A percentile compares a stretch with the other conserved stretches of the same genome.
These are phyloP conservation scores for Chlamydomonas sphaeroides DNA, from an alignment of 139 green algal species.

Conservation along the genomic window DNA sequence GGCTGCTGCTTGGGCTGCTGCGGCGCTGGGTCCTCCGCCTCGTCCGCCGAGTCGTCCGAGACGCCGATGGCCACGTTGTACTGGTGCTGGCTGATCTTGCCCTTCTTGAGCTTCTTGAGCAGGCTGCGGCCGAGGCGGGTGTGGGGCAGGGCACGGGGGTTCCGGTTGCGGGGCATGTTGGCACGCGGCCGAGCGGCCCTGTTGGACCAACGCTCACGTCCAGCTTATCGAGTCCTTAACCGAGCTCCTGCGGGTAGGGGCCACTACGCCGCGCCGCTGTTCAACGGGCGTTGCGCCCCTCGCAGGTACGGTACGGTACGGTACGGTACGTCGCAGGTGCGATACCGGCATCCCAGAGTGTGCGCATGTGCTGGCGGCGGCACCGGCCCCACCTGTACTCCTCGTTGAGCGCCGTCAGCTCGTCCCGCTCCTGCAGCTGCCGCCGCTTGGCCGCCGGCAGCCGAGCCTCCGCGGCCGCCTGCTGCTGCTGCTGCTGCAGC, in stretches of 20 bases:
- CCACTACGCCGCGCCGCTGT: no score
- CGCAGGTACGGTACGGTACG: no score
- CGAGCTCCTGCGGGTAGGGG: no score
- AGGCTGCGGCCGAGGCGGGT: slow-evolving; percentile 65
- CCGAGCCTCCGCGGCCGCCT: background rate
- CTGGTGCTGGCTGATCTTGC: slow-evolving; percentile 61
- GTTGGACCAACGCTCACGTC: no score
- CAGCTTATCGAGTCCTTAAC: no score
- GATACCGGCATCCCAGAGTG: no score
- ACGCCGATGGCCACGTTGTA: slow-evolving; percentile 65
- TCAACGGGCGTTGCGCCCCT: no score
- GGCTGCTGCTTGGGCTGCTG: background rate
- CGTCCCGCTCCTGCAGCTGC: slow-evolving; percentile 71
- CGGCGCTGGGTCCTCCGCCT: slow-evolving; percentile 14
- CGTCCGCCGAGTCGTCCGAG: slow-evolving; percentile 15
- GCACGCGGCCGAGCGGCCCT: no score
- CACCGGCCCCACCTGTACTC: slow-evolving; percentile 66
- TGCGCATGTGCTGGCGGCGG: no score
- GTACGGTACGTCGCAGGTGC: no score
- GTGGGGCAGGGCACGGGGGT: background rate
- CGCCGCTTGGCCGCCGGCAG: slow-evolving; percentile 82
- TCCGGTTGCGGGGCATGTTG: no score
- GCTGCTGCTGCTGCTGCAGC: slow-evolving; percentile 28
- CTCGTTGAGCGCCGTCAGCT: slow-evolving; percentile 74
- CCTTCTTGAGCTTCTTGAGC: slow-evolving; percentile 73